A percentile compares a stretch with the other conserved stretches of the same genome.
phyloP scores from a whole-genome alignment of 2,329 filamentous ascomycete genomes.

The Pseudopithomyces maydicus region DNA sequence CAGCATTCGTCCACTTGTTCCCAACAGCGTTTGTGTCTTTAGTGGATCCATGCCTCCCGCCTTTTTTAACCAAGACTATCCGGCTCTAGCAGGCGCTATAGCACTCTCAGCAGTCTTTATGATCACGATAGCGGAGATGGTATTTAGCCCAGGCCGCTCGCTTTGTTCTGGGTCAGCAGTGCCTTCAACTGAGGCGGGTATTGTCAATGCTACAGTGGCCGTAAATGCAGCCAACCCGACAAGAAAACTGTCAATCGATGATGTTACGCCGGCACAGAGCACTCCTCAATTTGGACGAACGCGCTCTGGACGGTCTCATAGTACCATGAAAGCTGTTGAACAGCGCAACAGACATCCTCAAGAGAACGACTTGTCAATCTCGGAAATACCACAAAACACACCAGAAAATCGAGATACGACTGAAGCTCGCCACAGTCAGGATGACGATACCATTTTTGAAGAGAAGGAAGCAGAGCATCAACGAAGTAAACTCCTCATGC shows the following conservation, averaged over 20 bases:
- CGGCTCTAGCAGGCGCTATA: slow-evolving; percentile 66
- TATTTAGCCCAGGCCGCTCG: slow-evolving; percentile 52
- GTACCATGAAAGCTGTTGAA: not conserved
- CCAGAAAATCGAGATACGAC: slow-evolving; percentile 42
- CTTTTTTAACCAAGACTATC: slow-evolving; percentile 64
- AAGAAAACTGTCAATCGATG: not conserved
- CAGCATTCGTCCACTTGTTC: slow-evolving; percentile 77
- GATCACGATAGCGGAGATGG: slow-evolving; percentile 66
- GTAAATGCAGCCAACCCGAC: too few relatives aligned
- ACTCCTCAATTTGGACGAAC: not conserved
- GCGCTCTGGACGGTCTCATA: not conserved
- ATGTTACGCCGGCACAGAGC: not conserved
- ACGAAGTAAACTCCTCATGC: slow-evolving; percentile 37
- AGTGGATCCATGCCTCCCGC: slow-evolving; percentile 56
- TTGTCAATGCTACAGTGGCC: too few relatives aligned
- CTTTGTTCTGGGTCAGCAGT: not conserved
- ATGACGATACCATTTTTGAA: slow-evolving; percentile 24
- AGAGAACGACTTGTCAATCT: not conserved
- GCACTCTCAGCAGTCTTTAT: slow-evolving; percentile 66
- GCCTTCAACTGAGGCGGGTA: not conserved
- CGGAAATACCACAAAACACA: slow-evolving; percentile 3
- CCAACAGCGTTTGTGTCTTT: slow-evolving; percentile 61
- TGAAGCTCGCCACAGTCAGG: slow-evolving; percentile 51
- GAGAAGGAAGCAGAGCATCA: slow-evolving; percentile 26
- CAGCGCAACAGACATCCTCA: not conserved